phyloP scores from a whole-genome alignment of 768 basidiomycete species.

The Mrakia frigida region DNA sequence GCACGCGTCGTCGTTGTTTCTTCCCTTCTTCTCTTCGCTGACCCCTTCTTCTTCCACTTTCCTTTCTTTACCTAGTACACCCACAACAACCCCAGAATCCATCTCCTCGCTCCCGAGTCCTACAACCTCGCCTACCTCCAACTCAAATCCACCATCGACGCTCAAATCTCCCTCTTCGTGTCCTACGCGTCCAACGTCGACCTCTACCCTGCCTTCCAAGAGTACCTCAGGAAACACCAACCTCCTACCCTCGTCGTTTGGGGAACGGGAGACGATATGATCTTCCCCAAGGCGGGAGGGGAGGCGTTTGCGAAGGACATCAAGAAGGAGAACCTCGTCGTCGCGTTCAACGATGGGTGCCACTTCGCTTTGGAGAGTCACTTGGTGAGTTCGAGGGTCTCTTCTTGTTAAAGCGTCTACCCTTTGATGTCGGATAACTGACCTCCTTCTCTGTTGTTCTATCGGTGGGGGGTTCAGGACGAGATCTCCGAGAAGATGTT shows the following conservation, averaged over 20 bases:
- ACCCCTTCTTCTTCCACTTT: neutral
- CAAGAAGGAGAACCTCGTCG: constrained; percentile 35
- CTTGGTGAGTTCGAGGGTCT: constrained; percentile 28
- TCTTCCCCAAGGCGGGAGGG: constrained; percentile 50
- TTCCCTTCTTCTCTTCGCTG: neutral
- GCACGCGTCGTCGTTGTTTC: neutral
- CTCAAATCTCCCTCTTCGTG: constrained; percentile 50
- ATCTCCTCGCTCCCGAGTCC: constrained; percentile 40
- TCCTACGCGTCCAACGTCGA: constrained; percentile 49
- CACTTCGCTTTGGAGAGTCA: constrained; percentile 53
- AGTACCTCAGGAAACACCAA: constrained; percentile 47
- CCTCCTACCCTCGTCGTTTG: constrained; percentile 51
- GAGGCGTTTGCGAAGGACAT: constrained; percentile 48
- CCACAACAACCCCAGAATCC: constrained; percentile 42
- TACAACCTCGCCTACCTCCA: constrained; percentile 50
- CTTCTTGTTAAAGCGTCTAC: no score
- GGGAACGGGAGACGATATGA: constrained; percentile 49
- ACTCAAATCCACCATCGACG: constrained; percentile 46
- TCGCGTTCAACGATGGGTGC: constrained; percentile 48
- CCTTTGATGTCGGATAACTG: no score
- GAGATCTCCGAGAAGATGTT: no score
- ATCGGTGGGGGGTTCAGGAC: no score
- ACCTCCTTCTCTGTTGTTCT: no score
- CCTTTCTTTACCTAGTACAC: constrained; percentile 40
- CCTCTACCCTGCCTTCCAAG: constrained; percentile 51